phyloP scores from a whole-genome alignment of 306 rosid species.

The Senna siamea region DNA sequence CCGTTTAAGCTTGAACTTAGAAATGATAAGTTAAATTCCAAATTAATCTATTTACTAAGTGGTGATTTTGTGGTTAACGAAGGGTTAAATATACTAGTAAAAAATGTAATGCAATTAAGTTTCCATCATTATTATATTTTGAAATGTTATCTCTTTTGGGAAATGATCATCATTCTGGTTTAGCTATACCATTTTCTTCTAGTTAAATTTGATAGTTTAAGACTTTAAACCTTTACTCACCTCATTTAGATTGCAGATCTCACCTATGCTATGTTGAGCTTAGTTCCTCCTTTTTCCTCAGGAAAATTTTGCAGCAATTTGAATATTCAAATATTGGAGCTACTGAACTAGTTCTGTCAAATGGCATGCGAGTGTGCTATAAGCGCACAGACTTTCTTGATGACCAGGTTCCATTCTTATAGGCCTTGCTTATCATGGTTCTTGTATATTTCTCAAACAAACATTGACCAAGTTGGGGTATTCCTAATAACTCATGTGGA shows the following conservation, averaged over 20 bases:
- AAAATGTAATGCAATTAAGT: constrained; percentile 21
- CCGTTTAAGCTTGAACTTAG: constrained; percentile 20
- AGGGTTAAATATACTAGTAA: constrained; percentile 19
- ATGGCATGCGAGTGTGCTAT: constrained; percentile 93
- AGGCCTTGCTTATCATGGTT: constrained; percentile 38
- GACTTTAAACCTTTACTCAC: not conserved
- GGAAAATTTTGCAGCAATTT: constrained; percentile 69
- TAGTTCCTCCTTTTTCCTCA: constrained; percentile 34
- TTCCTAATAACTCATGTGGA: not conserved
- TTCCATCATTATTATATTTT: constrained; percentile 10
- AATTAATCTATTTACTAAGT: not conserved
- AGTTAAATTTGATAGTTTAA: constrained; percentile 1
- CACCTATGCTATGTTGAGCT: not conserved
- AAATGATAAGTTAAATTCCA: constrained; percentile 6
- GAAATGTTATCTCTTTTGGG: constrained; percentile 18
- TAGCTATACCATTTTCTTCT: constrained; percentile 23
- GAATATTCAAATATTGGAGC: constrained; percentile 87
- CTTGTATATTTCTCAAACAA: constrained; percentile 19
- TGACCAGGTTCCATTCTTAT: constrained; percentile 71
- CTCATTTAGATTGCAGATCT: not conserved
- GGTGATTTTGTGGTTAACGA: constrained; percentile 20
- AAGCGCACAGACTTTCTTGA: constrained; percentile 89
- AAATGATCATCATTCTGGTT: constrained; percentile 29
- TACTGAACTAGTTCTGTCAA: constrained; percentile 80
- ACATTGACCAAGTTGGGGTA: constrained; percentile 19